These are phyloP conservation scores for Stachybotrys chlorohalonatus DNA, from an alignment of 2,329 filamentous ascomycete genomes.

Conservation along the genomic window DNA sequence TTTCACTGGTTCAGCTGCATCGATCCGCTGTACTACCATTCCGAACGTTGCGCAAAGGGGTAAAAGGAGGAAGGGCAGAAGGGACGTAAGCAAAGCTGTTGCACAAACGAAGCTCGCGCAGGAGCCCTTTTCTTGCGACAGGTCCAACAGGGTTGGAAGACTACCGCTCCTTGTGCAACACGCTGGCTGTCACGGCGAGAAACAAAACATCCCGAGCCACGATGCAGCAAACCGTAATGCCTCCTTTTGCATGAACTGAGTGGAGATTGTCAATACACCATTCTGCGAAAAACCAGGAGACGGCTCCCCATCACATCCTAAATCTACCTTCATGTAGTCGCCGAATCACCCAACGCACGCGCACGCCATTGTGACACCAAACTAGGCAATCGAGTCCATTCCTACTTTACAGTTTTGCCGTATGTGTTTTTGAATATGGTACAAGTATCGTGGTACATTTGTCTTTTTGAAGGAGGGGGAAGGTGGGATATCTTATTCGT, in stretches of 20 bases:
- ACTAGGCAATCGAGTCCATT: background rate
- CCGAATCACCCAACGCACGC: background rate
- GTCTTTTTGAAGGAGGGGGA: slow-evolving; percentile 3
- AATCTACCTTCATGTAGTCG: background rate
- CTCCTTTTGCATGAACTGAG: background rate
- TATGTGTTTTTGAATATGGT: slow-evolving; percentile 13
- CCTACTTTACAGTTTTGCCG: background rate
- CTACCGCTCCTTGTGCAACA: background rate
- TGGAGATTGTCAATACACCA: background rate
- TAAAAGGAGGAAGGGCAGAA: background rate
- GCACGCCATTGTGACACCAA: background rate
- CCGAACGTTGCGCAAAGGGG: background rate
- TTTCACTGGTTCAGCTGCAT: background rate
- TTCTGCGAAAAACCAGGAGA: background rate
- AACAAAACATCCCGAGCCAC: background rate
- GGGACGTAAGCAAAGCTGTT: background rate
- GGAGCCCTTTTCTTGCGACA: no score
- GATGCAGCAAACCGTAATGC: background rate
- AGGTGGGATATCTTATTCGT: slow-evolving; percentile 54
- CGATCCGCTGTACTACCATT: background rate
- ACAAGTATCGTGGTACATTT: slow-evolving; percentile 24
- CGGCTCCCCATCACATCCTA: background rate
- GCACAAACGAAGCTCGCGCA: background rate
- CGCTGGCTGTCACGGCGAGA: background rate
- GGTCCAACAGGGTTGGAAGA: background rate